These are phyloP conservation scores for Eucalyptus urophylla DNA, from an alignment of 345 rosid species.

Conservation along the genomic window DNA sequence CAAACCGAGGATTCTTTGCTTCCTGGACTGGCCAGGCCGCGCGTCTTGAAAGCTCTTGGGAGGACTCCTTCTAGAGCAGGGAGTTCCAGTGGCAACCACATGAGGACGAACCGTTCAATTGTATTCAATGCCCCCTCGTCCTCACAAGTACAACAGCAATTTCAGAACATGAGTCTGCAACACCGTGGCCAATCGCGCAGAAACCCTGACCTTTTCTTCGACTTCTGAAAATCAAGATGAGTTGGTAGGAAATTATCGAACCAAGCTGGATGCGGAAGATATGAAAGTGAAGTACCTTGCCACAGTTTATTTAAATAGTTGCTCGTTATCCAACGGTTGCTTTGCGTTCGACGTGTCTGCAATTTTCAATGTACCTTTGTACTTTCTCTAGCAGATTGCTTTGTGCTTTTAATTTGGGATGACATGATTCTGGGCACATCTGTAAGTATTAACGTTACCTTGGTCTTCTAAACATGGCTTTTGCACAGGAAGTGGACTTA, in stretches of 20 bases:
- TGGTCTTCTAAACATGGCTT: not conserved
- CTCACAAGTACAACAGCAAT: not conserved
- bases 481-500: not conserved
- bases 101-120: not conserved
- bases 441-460: not conserved
- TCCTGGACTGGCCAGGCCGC: constrained; percentile 24
- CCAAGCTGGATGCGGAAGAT: not conserved
- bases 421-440: not conserved
- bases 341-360: not conserved
- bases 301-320: not conserved
- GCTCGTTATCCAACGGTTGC: not conserved
- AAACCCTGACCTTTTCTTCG: not conserved
- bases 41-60: not conserved
- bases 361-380: not conserved
- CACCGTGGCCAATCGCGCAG: not conserved
- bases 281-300: not conserved
- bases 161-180: not conserved
- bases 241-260: not conserved
- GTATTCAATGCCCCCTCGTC: not conserved
- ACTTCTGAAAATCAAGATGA: not conserved
- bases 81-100: not conserved
- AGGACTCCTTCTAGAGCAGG: not conserved
- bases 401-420: not conserved
- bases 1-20: constrained; percentile 16
- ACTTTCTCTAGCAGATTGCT: not conserved